Percentiles rank a stretch among this genome's conserved stretches.
phyloP scores from a whole-genome alignment of 2,329 filamentous ascomycete genomes.

The Simplicillium aogashimaense region DNA sequence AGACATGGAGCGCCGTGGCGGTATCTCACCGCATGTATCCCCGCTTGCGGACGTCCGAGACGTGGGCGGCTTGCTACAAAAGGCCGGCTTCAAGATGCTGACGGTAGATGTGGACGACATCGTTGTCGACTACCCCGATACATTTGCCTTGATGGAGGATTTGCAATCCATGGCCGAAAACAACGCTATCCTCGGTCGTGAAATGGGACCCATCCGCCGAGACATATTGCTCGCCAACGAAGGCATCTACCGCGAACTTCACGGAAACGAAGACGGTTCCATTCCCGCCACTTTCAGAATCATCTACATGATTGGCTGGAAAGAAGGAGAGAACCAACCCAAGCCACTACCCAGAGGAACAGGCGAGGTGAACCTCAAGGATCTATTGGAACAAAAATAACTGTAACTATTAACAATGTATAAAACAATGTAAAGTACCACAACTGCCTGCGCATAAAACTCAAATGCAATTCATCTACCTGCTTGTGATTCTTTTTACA shows the following conservation, averaged over 20 bases:
- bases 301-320: slow-evolving; percentile 99
- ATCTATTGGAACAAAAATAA: slow-evolving; percentile 50
- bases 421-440: slow-evolving; percentile 1
- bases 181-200: slow-evolving; percentile 79
- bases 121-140: slow-evolving; percentile 85
- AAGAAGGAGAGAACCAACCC: slow-evolving; percentile 68
- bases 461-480: no score
- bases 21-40: slow-evolving; percentile 82
- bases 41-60: slow-evolving; percentile 88
- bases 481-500: slow-evolving; percentile 13
- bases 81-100: slow-evolving; percentile 87
- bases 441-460: no score
- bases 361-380: slow-evolving; percentile 80
- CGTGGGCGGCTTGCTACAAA: slow-evolving; percentile 75
- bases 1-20: slow-evolving; percentile 82
- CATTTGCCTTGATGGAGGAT: slow-evolving; percentile 85
- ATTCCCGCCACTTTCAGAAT: slow-evolving; percentile 88
- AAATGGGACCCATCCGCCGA: slow-evolving; percentile 65
- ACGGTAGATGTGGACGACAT: slow-evolving; percentile 98
- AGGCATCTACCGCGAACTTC: slow-evolving; percentile 77
- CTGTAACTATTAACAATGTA: background rate
- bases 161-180: slow-evolving; percentile 93
- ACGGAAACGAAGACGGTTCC: slow-evolving; percentile 68
- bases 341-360: slow-evolving; percentile 76
- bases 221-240: slow-evolving; percentile 84